Percentiles rank a stretch among this genome's conserved stretches.
Evolutionary conservation across 768 basidiomycete species (phyloP).

Genomic region (Boletus rubescentipes): DNA sequence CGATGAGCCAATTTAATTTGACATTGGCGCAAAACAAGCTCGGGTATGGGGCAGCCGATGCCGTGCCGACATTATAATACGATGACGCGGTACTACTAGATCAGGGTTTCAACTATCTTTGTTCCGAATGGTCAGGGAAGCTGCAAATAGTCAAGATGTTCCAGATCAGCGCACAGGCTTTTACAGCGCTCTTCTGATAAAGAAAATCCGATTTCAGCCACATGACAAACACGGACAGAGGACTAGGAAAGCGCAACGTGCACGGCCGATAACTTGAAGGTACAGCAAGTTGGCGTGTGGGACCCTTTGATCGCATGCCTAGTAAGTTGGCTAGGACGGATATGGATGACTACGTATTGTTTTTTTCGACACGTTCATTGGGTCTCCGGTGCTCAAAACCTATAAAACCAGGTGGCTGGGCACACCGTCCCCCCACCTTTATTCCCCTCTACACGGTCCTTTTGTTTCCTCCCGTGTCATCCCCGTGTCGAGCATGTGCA

Average conservation of each 20-base stretch:
- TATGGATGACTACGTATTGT: constrained; percentile 30
- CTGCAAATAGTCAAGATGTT: constrained; percentile 23
- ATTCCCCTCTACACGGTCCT: constrained; percentile 6
- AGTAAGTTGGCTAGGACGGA: constrained; percentile 26
- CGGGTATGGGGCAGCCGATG: constrained; percentile 16
- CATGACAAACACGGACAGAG: constrained; percentile 26
- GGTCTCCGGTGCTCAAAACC: constrained; percentile 22
- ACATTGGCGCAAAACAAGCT: constrained; percentile 5
- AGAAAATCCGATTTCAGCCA: constrained; percentile 24
- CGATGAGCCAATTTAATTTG: constrained; percentile 2
- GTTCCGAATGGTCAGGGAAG: constrained; percentile 25
- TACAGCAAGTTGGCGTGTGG: constrained; percentile 31
- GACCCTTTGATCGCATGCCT: constrained; percentile 24
- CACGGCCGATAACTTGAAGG: constrained; percentile 16
- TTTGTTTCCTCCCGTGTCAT: background rate
- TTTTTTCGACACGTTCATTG: constrained; percentile 26
- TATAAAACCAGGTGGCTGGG: constrained; percentile 27
- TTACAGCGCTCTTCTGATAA: constrained; percentile 28
- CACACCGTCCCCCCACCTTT: constrained; percentile 15
- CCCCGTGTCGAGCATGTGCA: constrained; percentile 53
- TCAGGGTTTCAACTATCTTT: constrained; percentile 26
- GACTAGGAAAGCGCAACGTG: constrained; percentile 21
- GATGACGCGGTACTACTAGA: constrained; percentile 19
- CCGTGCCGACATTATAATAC: constrained; percentile 11
- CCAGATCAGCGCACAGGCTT: constrained; percentile 16